Percentiles rank a stretch among this genome's conserved stretches.
These are phyloP conservation scores for Botryotinia convoluta DNA, from an alignment of 2,329 filamentous ascomycete genomes.

Conservation along the genomic window DNA sequence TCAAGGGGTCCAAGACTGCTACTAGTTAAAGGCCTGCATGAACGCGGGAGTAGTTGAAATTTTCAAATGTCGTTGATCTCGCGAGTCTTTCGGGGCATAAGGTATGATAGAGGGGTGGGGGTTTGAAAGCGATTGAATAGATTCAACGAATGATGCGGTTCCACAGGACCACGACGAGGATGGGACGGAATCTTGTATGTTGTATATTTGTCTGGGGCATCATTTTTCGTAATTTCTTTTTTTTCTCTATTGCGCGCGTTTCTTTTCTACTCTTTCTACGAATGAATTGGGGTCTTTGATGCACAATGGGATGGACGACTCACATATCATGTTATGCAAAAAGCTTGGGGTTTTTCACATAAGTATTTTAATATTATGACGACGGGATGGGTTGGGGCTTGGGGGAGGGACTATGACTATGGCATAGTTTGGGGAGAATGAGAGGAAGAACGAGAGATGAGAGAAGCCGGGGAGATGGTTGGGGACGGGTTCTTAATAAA, in stretches of 20 bases:
- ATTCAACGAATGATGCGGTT: slow-evolving; percentile 4
- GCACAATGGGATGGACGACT: slow-evolving; percentile 6
- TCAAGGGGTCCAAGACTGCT: slow-evolving; percentile 23
- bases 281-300: slow-evolving; percentile 10
- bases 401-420: background rate
- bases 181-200: slow-evolving; percentile 14
- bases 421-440: background rate
- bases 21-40: background rate
- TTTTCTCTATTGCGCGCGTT: background rate
- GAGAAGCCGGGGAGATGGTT: background rate
- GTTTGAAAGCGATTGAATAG: slow-evolving; percentile 11
- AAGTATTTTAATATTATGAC: slow-evolving; percentile 14
- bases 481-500: background rate
- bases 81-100: background rate
- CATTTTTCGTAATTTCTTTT: slow-evolving; percentile 1
- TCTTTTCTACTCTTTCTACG: background rate
- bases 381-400: background rate
- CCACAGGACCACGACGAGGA: background rate
- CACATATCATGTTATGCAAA: slow-evolving; percentile 12
- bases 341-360: slow-evolving; percentile 8
- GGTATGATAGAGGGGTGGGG: background rate
- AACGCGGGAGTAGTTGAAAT: background rate
- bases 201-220: slow-evolving; percentile 16
- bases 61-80: background rate
- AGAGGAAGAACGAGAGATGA: background rate